These are phyloP conservation scores for Ustulina deusta DNA, from an alignment of 2,329 filamentous ascomycete species.

Conservation along the genomic window DNA sequence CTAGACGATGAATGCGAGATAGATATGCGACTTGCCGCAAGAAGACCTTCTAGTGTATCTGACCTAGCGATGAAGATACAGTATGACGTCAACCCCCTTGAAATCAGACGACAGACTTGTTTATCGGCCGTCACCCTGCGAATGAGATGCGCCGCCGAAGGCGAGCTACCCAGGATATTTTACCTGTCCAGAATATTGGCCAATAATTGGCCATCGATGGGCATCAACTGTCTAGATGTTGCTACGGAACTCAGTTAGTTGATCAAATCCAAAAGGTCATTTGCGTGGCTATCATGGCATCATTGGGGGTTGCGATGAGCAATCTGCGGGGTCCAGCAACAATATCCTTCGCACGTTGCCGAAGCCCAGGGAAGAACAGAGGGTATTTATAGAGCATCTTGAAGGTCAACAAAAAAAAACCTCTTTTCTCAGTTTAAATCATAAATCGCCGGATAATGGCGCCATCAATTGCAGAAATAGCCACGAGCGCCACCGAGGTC, in stretches of 20 bases:
- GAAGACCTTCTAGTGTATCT: background rate
- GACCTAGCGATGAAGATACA: background rate
- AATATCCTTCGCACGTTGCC: background rate
- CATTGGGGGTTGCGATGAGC: constrained; percentile 37
- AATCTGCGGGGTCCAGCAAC: constrained; percentile 37
- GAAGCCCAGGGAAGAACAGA: background rate
- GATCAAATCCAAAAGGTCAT: background rate
- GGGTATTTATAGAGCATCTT: background rate
- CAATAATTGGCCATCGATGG: constrained; percentile 11
- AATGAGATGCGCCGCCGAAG: constrained; percentile 20
- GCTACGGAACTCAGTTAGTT: background rate
- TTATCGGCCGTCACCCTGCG: constrained; percentile 3
- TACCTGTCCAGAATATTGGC: constrained; percentile 2
- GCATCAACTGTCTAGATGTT: background rate
- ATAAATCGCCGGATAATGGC: constrained; percentile 40
- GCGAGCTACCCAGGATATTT: constrained; percentile 31
- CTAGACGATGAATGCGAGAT: too few species aligned
- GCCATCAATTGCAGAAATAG: constrained; percentile 44
- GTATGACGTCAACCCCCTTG: constrained; percentile 1
- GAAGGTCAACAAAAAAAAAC: background rate
- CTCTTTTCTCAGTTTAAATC: background rate
- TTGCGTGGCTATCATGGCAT: constrained; percentile 33
- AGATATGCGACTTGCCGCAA: background rate
- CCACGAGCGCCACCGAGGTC: constrained; percentile 42
- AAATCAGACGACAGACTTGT: constrained; percentile 1